These are phyloP conservation scores for Boletus smithii DNA, from an alignment of 1,284 basidiomycete species.

Conservation along the genomic window DNA sequence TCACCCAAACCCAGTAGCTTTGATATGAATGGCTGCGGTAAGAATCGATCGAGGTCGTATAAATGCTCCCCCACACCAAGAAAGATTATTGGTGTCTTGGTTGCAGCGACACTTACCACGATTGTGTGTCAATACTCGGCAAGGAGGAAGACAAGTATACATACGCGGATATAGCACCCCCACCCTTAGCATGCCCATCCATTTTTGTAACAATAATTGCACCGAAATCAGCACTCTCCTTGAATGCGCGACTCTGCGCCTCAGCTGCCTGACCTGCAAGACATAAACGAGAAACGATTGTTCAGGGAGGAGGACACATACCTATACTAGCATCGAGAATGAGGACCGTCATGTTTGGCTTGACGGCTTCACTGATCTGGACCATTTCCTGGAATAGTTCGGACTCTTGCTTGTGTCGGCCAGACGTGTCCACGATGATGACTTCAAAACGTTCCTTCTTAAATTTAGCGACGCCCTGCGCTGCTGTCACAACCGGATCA, in stretches of 20 bases:
- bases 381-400: constrained; percentile 99
- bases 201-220: constrained; percentile 99
- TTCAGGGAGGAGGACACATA: constrained; percentile 25
- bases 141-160: constrained; percentile 32
- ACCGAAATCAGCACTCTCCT: constrained; percentile 96
- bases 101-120: constrained; percentile 83
- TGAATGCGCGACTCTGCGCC: constrained; percentile 94
- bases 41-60: constrained; percentile 93
- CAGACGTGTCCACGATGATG: constrained; percentile 98
- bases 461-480: constrained; percentile 94
- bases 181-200: constrained; percentile 99
- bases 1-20: constrained; percentile 96
- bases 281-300: constrained; percentile 3
- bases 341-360: constrained; percentile 90
- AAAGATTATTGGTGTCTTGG: constrained; percentile 98
- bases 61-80: constrained; percentile 97
- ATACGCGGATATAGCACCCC: constrained; percentile 98
- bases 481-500: constrained; percentile 93
- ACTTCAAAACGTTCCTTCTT: constrained; percentile 98
- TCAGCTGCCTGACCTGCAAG: constrained; percentile 91
- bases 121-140: constrained; percentile 9
- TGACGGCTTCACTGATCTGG: constrained; percentile 90
- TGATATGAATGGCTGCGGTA: constrained; percentile 95
- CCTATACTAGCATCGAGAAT: constrained; percentile 87
- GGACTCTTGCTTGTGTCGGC: constrained; percentile 95